Conservation (phyloP, 441 rosid species). For the Melastoma candidum region DNA sequence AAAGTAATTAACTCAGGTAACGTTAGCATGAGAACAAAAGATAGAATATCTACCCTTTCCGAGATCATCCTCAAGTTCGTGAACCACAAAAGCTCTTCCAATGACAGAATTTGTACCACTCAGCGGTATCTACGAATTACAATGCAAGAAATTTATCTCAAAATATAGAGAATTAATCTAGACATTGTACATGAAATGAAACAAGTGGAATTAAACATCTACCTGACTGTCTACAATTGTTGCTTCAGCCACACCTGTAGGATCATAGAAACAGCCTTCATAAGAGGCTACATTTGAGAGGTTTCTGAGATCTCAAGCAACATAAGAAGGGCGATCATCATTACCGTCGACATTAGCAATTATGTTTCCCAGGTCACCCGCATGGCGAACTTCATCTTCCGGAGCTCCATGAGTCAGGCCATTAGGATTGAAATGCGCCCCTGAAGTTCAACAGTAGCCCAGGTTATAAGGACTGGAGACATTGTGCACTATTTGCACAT, state of each 20-base stretch:
- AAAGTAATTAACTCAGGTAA: no score
- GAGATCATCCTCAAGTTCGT: slow-evolving; percentile 93
- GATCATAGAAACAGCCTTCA: slow-evolving; percentile 7
- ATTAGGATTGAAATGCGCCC: slow-evolving; percentile 91
- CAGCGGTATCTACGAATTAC: slow-evolving; percentile 56
- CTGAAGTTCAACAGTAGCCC: slow-evolving; percentile 21
- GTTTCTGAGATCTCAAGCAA: not conserved
- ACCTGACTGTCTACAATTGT: slow-evolving; percentile 80
- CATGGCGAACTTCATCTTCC: slow-evolving; percentile 81
- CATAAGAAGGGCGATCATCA: not conserved
- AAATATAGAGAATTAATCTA: slow-evolving; percentile 5
- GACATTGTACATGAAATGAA: not conserved
- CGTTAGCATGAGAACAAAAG: no score
- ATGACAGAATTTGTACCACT: slow-evolving; percentile 68
- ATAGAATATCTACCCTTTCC: slow-evolving; percentile 56
- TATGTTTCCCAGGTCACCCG: slow-evolving; percentile 99
- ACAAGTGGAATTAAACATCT: not conserved
- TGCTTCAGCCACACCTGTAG: slow-evolving; percentile 83
- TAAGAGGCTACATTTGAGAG: not conserved
- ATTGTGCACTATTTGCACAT: no score
- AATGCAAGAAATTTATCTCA: slow-evolving; percentile 6
- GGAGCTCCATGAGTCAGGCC: slow-evolving; percentile 90
- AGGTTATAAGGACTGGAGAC: not conserved
- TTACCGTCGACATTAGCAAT: slow-evolving; percentile 80
- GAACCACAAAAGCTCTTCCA: slow-evolving; percentile 97